Percentiles rank a stretch among this genome's conserved stretches.
Conservation (phyloP, 768 basidiomycete genomes). For the Hericium coralloides region DNA sequence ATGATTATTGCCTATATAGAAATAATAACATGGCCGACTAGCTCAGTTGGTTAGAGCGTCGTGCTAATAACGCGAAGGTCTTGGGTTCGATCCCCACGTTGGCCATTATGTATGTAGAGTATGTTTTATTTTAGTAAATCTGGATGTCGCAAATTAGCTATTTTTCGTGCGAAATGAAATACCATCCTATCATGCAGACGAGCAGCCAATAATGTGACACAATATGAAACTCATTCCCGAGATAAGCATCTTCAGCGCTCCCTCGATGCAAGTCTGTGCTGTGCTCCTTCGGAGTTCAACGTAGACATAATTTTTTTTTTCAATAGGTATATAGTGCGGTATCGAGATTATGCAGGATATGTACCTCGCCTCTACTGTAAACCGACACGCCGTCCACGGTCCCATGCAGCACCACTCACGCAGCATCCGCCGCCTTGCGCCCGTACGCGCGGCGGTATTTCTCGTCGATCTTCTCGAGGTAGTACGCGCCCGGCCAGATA, state of each 20-base stretch:
- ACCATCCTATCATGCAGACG: not conserved
- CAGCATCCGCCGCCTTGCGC: not conserved
- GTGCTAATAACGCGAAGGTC: constrained; percentile 53
- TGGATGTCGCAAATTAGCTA: not conserved
- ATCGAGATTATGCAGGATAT: too few relatives aligned
- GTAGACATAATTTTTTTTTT: too few relatives aligned
- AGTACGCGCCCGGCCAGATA: constrained; percentile 90
- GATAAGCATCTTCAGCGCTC: too few relatives aligned
- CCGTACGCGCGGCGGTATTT: constrained; percentile 87
- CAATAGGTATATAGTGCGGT: too few relatives aligned
- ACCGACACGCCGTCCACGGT: too few relatives aligned
- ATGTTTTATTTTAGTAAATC: too few relatives aligned
- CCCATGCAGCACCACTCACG: not conserved
- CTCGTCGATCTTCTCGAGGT: constrained; percentile 80
- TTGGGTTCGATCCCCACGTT: constrained; percentile 20
- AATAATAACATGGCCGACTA: constrained; percentile 25
- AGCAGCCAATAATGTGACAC: not conserved
- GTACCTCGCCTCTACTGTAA: too few relatives aligned
- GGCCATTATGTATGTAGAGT: too few relatives aligned
- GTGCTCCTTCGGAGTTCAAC: too few relatives aligned
- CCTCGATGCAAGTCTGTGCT: too few relatives aligned
- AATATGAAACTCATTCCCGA: too few relatives aligned
- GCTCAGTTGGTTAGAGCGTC: constrained; percentile 94
- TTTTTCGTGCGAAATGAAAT: too few relatives aligned
- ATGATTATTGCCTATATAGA: not conserved